These are phyloP conservation scores for Theileria sp. DNA, from an alignment of 169 alveolate species.

Conservation along the genomic window DNA sequence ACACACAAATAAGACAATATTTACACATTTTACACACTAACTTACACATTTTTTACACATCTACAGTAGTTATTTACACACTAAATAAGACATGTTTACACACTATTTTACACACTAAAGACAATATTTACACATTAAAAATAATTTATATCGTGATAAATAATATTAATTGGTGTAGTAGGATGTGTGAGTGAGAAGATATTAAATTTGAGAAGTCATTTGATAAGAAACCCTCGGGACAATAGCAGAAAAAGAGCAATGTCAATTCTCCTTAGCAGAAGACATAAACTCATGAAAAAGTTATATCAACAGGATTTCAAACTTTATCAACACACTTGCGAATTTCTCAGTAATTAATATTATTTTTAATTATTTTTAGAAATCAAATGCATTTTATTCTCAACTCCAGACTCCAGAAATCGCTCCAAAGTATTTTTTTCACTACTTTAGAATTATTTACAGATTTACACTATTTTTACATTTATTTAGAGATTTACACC, in stretches of 20 bases:
- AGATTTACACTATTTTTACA: too few species aligned
- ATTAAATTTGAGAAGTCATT: conserved; percentile 79
- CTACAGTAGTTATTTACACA: too few species aligned
- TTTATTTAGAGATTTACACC: too few species aligned
- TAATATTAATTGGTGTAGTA: conserved; percentile 61
- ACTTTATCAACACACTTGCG: conserved; percentile 79
- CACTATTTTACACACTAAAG: too few species aligned
- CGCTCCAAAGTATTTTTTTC: conserved; percentile 66
- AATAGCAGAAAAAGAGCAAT: conserved; percentile 79
- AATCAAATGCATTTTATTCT: conserved; percentile 78
- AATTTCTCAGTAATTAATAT: conserved; percentile 55
- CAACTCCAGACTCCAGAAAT: conserved; percentile 85
- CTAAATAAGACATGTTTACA: too few species aligned
- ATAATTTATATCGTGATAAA: too few species aligned
- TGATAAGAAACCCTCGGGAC: conserved; percentile 76
- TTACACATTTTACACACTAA: too few species aligned
- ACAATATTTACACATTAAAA: too few species aligned
- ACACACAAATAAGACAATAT: too few species aligned
- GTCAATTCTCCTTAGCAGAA: conserved; percentile 78
- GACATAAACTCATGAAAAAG: conserved; percentile 80
- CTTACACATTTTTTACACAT: too few species aligned
- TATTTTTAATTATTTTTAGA: conserved; percentile 42
- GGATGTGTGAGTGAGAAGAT: conserved; percentile 83
- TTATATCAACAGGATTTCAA: conserved; percentile 78
- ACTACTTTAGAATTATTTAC: too few species aligned